Evolutionary conservation across 2,329 filamentous ascomycete species (phyloP), one percentile per base, ranked within the genome.

Genomic region (Penicillium paneum): DNA sequence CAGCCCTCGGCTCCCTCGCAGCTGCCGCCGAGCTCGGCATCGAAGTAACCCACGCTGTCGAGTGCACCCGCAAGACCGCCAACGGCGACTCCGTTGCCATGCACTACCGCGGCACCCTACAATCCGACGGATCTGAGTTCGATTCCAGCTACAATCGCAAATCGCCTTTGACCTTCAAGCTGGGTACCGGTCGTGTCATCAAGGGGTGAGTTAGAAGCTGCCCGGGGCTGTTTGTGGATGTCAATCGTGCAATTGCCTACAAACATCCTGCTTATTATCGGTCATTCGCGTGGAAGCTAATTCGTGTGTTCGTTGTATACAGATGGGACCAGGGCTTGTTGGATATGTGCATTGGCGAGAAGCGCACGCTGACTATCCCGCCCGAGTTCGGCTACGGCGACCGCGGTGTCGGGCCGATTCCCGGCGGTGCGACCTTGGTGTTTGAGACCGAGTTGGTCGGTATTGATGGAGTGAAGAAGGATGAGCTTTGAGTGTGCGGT

Each of bases 291-390:
- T 28, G 35, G 34, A 45, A 3, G 46, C 56, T 61, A 46, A 58
- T 40, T 15, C 5, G 3, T 34, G 29, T 31, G 8, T 21, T 31
- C 24, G n/a, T 35, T 24, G 31, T 64, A 17, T 59, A 36, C 58
- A 90, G 87, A 69, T 97, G 92, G 93, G 93, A 97, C 67, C 76
- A 95, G 71, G 93, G 93, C 46, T 82, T 97, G 36, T 66, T 94
- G 50, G 90, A 90, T 69, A 97, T 97, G 92, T 97, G 94, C 76
- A 88, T 95, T 65, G 93, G 94, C 59, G 93, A 97, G 81, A 93
- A 92, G 81, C 84, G 88, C 64, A 93, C 84, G 52, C 77, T 99
- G 73, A 97, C 88, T 19, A 94, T 99, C 53, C 91, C 91, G n/a
- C 90, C 93, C 19, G 84, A 87, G 69, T 78, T 88, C 69, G 94